Evolutionary conservation across 2,329 filamentous ascomycete species (phyloP).

Genomic region (Neoascochyta sp.): DNA sequence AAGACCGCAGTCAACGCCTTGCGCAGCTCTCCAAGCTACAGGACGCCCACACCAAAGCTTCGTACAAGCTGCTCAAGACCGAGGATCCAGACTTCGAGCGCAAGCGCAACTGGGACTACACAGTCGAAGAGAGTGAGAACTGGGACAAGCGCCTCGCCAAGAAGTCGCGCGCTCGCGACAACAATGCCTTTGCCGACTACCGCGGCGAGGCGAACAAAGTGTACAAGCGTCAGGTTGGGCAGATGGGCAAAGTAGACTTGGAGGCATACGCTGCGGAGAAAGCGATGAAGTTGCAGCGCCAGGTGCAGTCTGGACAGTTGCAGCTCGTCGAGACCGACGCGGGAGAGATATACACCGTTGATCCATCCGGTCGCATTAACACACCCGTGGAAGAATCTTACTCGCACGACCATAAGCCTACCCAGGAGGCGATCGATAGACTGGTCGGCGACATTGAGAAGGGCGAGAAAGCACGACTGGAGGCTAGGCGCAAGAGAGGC

Average conservation of each 20-base stretch:
- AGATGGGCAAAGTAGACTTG: conserved; percentile 66
- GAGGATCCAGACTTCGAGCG: conserved; percentile 95
- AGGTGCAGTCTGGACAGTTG: conserved; percentile 77
- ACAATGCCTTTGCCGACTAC: conserved; percentile 89
- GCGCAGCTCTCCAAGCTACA: conserved; percentile 71
- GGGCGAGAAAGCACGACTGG: conserved; percentile 80
- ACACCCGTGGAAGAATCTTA: conserved; percentile 78
- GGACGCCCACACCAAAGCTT: conserved; percentile 80
- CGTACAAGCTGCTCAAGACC: conserved; percentile 89
- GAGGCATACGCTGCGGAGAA: conserved; percentile 87
- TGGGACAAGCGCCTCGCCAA: conserved; percentile 92
- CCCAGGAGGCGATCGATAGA: conserved; percentile 80
- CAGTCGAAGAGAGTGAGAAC: conserved; percentile 83
- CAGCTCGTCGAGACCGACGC: conserved; percentile 95
- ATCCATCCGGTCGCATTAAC: conserved; percentile 87
- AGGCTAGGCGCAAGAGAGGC: conserved; percentile 78
- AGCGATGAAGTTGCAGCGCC: conserved; percentile 76
- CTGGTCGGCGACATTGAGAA: conserved; percentile 82
- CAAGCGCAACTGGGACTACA: conserved; percentile 99
- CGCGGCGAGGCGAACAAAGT: conserved; percentile 82
- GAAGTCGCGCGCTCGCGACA: conserved; percentile 74
- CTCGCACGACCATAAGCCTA: conserved; percentile 81
- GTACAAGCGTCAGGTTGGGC: conserved; percentile 84
- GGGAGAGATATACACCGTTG: conserved; percentile 82
- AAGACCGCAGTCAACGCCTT: conserved; percentile 25